A percentile compares a stretch with the other conserved stretches of the same genome.
Evolutionary conservation across 1,139 yeast species (phyloP).

Genomic region (Saccharomyces uvarum): DNA sequence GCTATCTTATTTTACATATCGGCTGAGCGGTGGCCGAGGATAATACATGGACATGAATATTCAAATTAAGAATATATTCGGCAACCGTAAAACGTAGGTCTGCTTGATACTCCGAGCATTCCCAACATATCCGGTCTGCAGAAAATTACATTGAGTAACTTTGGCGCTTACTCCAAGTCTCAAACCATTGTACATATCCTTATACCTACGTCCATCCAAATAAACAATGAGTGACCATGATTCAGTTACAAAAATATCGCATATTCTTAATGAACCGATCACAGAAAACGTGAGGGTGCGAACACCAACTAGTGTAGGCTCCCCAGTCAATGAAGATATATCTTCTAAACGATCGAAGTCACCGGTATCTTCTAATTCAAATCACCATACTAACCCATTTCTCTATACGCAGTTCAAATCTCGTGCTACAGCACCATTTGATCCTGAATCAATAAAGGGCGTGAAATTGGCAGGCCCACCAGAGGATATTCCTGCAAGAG

Average conservation of each 20-base stretch:
- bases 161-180: background rate
- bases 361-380: background rate
- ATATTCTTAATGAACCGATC: slow-evolving; percentile 4
- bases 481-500: slow-evolving; percentile 22
- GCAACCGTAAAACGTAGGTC: background rate
- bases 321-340: background rate
- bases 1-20: background rate
- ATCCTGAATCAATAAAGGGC: slow-evolving; percentile 8
- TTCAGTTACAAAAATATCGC: slow-evolving; percentile 7
- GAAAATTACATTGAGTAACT: background rate
- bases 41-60: background rate
- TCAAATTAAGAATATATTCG: background rate
- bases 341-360: background rate
- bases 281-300: background rate
- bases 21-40: background rate
- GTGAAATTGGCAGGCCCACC: slow-evolving; percentile 2
- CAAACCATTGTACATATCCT: background rate
- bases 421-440: slow-evolving; percentile 35
- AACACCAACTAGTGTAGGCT: background rate
- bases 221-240: background rate
- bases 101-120: background rate
- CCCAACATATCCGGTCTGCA: background rate
- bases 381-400: slow-evolving; percentile 39
- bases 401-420: slow-evolving; percentile 39
- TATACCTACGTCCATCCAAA: background rate